Percentiles rank a stretch among this genome's conserved stretches.
phyloP scores from a whole-genome alignment of 805 yeast genomes.

The Komagataella populi region DNA sequence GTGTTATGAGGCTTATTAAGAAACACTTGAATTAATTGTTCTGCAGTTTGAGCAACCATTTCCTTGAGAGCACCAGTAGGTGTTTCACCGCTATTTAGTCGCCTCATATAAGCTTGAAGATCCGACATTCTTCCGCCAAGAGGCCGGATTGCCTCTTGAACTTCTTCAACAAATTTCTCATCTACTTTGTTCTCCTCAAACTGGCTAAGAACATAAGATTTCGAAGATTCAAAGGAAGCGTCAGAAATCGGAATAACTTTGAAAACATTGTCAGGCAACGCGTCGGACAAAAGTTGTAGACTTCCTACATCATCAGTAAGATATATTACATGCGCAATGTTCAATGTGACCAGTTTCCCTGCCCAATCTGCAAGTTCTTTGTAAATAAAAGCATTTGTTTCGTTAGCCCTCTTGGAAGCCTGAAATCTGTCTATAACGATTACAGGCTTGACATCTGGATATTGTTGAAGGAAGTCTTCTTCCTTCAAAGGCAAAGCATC shows the following conservation, averaged over 20 bases:
- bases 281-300: constrained; percentile 47
- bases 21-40: constrained; percentile 77
- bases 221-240: constrained; percentile 63
- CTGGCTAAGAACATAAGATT: constrained; percentile 51
- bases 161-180: constrained; percentile 15
- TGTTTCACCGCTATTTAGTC: constrained; percentile 77
- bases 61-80: constrained; percentile 66
- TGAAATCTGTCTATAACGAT: constrained; percentile 68
- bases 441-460: constrained; percentile 78
- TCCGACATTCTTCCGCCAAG: constrained; percentile 94
- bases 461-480: constrained; percentile 72
- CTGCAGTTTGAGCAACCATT: constrained; percentile 75
- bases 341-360: constrained; percentile 56
- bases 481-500: constrained; percentile 34
- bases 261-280: constrained; percentile 82
- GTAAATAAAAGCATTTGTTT: constrained; percentile 50
- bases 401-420: constrained; percentile 38
- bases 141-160: constrained; percentile 52
- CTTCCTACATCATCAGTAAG: constrained; percentile 80
- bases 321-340: constrained; percentile 81
- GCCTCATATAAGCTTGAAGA: constrained; percentile 77
- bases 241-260: constrained; percentile 65
- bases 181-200: constrained; percentile 18
- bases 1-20: constrained; percentile 20
- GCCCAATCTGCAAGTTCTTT: constrained; percentile 84